phyloP scores from a whole-genome alignment of 2,329 filamentous ascomycete species.

The Clarireedia hainanense region DNA sequence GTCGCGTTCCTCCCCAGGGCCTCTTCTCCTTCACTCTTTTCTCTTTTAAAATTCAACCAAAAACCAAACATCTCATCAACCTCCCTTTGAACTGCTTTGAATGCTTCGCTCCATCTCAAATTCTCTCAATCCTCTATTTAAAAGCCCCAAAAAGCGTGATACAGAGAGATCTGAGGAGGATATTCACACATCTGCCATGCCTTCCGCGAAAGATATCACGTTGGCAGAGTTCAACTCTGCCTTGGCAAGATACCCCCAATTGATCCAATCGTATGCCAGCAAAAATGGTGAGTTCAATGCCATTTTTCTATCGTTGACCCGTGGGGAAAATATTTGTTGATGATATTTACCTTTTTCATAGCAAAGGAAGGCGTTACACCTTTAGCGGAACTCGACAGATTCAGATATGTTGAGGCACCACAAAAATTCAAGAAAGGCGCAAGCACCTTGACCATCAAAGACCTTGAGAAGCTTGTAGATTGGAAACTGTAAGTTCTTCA shows the following conservation, averaged over 20 bases:
- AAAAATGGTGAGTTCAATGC: constrained; percentile 19
- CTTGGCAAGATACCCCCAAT: constrained; percentile 21
- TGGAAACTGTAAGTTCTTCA: constrained; percentile 58
- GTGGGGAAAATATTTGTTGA: neutral
- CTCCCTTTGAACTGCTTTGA: neutral
- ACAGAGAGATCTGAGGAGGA: neutral
- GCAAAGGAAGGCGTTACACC: constrained; percentile 20
- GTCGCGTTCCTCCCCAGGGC: neutral
- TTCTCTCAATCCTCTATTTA: constrained; percentile 10
- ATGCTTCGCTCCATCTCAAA: constrained; percentile 9
- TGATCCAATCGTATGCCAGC: constrained; percentile 17
- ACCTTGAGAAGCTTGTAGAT: constrained; percentile 54
- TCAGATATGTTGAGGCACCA: constrained; percentile 49
- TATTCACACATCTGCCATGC: constrained; percentile 14
- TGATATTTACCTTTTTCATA: constrained; percentile 15
- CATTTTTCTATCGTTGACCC: neutral
- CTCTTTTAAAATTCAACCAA: neutral
- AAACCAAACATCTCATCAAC: constrained; percentile 1
- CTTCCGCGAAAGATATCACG: constrained; percentile 19
- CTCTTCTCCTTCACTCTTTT: constrained; percentile 1
- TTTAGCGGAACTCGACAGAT: constrained; percentile 50
- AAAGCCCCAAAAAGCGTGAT: constrained; percentile 14
- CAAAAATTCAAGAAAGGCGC: constrained; percentile 34
- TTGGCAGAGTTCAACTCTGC: constrained; percentile 24
- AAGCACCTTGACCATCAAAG: constrained; percentile 37